Evolutionary conservation across 2,329 filamentous ascomycete genomes (phyloP).

Genomic region (Exophiala xenobiotica): DNA sequence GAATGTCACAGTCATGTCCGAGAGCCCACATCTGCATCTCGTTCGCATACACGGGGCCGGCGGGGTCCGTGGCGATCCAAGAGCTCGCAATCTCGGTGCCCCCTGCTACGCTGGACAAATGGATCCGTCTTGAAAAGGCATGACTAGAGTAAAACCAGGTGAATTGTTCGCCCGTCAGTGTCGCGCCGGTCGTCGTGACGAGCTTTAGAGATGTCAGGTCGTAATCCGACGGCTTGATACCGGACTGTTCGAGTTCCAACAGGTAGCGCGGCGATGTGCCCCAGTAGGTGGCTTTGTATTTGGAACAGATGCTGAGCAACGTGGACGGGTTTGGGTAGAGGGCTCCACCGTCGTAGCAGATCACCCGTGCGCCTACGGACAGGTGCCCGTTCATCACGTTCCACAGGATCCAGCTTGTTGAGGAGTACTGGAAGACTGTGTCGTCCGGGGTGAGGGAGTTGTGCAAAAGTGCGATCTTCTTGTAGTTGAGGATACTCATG

Average conservation of each 20-base stretch:
- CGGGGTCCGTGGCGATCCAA: constrained; percentile 44
- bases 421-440: constrained; percentile 48
- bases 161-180: constrained; percentile 45
- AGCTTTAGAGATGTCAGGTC: constrained; percentile 42
- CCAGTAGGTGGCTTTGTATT: constrained; percentile 44
- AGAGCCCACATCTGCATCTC: constrained; percentile 49
- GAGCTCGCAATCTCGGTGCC: constrained; percentile 50
- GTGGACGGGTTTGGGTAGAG: constrained; percentile 41
- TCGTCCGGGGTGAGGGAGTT: constrained; percentile 42
- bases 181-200: constrained; percentile 48
- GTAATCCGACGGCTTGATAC: constrained; percentile 27
- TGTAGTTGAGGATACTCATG: constrained; percentile 43
- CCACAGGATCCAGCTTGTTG: constrained; percentile 50
- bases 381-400: constrained; percentile 47
- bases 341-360: constrained; percentile 47
- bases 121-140: constrained; percentile 39
- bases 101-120: constrained; percentile 46
- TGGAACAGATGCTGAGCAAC: constrained; percentile 39
- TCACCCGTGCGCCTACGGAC: constrained; percentile 41
- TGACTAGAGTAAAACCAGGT: constrained; percentile 49
- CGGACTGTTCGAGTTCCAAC: constrained; percentile 39
- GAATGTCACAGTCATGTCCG: constrained; percentile 49
- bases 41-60: constrained; percentile 44
- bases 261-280: constrained; percentile 47
- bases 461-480: constrained; percentile 45